Conservation (phyloP, 2,329 filamentous ascomycete species). For the Plectosphaerella plurivora region DNA sequence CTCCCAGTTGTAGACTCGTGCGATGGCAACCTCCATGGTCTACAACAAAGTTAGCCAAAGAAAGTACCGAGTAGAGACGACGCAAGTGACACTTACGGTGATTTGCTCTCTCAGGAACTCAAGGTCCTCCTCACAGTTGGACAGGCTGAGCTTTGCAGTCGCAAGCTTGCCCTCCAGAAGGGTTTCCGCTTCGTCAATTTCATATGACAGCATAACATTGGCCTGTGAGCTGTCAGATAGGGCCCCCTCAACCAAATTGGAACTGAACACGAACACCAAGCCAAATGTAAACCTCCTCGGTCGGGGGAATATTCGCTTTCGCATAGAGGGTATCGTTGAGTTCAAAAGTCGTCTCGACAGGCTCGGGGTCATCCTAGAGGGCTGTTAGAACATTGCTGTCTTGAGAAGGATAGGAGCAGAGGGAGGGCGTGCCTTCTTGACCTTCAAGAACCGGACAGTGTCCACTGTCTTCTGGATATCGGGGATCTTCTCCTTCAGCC, state of each 20-base stretch:
- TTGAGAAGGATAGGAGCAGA: no score
- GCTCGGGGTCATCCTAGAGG: slow-evolving; percentile 49
- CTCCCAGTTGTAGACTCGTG: slow-evolving; percentile 99
- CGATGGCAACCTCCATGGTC: slow-evolving; percentile 95
- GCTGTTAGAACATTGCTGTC: slow-evolving; percentile 1
- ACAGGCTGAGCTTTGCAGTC: slow-evolving; percentile 73
- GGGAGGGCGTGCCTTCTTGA: slow-evolving; percentile 55
- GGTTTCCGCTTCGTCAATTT: slow-evolving; percentile 78
- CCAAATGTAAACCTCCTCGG: slow-evolving; percentile 94
- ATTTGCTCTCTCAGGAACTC: slow-evolving; percentile 96
- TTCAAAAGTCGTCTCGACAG: slow-evolving; percentile 90
- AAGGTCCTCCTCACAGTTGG: slow-evolving; percentile 92
- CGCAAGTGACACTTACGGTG: slow-evolving; percentile 58
- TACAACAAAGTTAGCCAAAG: slow-evolving; percentile 31
- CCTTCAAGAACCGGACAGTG: slow-evolving; percentile 79
- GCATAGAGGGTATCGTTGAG: slow-evolving; percentile 94
- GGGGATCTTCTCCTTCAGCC: slow-evolving; percentile 90
- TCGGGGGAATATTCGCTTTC: slow-evolving; percentile 75
- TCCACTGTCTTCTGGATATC: slow-evolving; percentile 96
- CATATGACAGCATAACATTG: slow-evolving; percentile 96
- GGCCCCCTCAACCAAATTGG: background rate
- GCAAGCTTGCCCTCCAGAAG: slow-evolving; percentile 73
- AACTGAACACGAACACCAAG: slow-evolving; percentile 61
- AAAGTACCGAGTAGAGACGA: no score
- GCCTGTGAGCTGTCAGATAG: slow-evolving; percentile 48